phyloP scores from a whole-genome alignment of 2,329 filamentous ascomycete genomes.

The Aureobasidium namibiae region DNA sequence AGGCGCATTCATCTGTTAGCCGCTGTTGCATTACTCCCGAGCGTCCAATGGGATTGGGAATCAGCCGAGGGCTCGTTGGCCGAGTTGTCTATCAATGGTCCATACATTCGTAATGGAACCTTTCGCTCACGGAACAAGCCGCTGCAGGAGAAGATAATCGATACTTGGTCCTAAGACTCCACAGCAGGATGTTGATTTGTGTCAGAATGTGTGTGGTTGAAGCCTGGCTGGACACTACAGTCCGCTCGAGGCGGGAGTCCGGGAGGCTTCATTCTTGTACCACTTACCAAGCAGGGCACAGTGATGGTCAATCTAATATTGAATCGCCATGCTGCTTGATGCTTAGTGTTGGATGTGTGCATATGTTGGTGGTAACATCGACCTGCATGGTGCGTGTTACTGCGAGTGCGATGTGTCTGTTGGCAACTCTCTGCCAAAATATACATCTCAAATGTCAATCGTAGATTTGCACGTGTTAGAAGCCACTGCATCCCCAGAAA shows the following conservation, averaged over 20 bases:
- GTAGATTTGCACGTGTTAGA: neutral
- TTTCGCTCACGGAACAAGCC: neutral
- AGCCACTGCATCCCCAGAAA: constrained; percentile 6
- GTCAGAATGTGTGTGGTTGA: neutral
- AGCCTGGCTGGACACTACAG: neutral
- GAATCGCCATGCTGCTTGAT: neutral
- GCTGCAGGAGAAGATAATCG: neutral
- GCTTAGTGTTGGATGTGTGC: neutral
- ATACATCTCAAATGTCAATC: neutral
- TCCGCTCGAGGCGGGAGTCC: neutral
- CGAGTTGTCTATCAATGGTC: neutral
- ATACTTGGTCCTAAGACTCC: neutral
- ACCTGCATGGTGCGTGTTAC: neutral
- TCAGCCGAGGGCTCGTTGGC: neutral
- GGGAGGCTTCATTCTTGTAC: neutral
- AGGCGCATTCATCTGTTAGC: neutral
- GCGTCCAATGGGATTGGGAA: neutral
- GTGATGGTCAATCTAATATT: neutral
- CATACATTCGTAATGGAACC: neutral
- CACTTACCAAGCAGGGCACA: neutral
- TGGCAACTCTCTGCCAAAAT: neutral
- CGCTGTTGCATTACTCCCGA: neutral
- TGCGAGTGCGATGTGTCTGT: neutral
- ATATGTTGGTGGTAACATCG: neutral
- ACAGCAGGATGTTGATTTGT: neutral